Evolutionary conservation across 257 asterid species (phyloP).

Genomic region (Rehmannia glutinosa): DNA sequence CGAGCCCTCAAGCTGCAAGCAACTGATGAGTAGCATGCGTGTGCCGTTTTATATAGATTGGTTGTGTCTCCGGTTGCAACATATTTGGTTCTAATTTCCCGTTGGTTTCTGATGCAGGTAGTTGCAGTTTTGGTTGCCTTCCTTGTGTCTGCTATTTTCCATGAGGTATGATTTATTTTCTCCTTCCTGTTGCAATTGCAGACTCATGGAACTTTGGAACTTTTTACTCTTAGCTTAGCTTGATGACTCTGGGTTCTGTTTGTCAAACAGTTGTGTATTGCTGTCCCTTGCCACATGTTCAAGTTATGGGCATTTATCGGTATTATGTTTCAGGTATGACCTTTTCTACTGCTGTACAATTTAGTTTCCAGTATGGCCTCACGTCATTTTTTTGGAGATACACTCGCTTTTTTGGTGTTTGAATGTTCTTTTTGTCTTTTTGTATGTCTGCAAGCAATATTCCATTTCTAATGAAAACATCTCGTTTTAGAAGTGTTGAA

Average conservation of each 20-base stretch:
- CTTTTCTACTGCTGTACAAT: neutral
- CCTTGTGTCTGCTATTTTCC: slow-evolving; percentile 89
- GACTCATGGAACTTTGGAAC: slow-evolving; percentile 14
- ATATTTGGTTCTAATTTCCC: neutral
- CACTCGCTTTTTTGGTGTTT: neutral
- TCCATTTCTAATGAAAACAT: neutral
- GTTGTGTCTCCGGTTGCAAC: slow-evolving; percentile 5
- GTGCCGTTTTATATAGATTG: slow-evolving; percentile 7
- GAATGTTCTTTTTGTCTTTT: neutral
- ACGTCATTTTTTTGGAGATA: neutral
- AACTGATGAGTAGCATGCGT: neutral
- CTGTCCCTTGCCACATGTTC: slow-evolving; percentile 96
- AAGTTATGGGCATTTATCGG: slow-evolving; percentile 95
- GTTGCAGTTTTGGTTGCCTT: slow-evolving; percentile 78
- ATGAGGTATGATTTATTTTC: slow-evolving; percentile 57
- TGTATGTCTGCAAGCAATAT: neutral
- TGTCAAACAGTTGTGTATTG: slow-evolving; percentile 72
- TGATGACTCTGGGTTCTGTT: slow-evolving; percentile 18
- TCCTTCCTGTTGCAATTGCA: slow-evolving; percentile 4
- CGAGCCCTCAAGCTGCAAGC: neutral
- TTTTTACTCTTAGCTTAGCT: neutral
- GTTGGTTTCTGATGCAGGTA: slow-evolving; percentile 49
- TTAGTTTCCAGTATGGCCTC: neutral
- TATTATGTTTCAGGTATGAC: slow-evolving; percentile 85
- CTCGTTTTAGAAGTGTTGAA: neutral